Conservation (phyloP, 2,329 filamentous ascomycete genomes). For the Dothideomycetes sp. region DNA sequence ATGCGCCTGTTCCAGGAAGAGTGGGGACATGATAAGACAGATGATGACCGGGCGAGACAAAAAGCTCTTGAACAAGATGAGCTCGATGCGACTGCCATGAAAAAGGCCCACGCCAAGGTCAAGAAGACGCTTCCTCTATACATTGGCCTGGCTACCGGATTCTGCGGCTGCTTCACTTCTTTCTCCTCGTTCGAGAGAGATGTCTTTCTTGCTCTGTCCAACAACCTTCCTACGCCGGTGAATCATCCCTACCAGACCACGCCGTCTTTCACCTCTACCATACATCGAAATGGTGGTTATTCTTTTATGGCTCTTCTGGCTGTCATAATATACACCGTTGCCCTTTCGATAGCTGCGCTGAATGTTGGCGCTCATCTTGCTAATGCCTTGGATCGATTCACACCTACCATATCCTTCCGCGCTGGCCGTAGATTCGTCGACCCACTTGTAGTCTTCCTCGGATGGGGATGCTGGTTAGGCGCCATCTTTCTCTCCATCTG, state of each 20-base stretch:
- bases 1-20: conserved; percentile 62
- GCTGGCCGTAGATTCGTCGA: conserved; percentile 56
- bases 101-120: conserved; percentile 34
- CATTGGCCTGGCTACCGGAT: conserved; percentile 75
- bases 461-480: conserved; percentile 67
- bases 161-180: conserved; percentile 82
- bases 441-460: conserved; percentile 53
- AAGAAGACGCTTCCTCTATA: conserved; percentile 88
- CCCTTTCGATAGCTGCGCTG: conserved; percentile 60
- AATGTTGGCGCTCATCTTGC: conserved; percentile 69
- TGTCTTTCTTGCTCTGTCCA: conserved; percentile 67
- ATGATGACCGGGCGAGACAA: conserved; percentile 16
- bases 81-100: conserved; percentile 28
- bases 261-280: conserved; percentile 22
- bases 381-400: conserved; percentile 47
- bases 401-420: conserved; percentile 51
- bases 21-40: conserved; percentile 40
- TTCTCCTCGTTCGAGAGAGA: conserved; percentile 83
- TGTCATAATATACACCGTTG: conserved; percentile 62
- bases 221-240: conserved; percentile 53
- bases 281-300: conserved; percentile 59
- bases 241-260: conserved; percentile 26
- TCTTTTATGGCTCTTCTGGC: conserved; percentile 74
- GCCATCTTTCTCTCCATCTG: conserved; percentile 63
- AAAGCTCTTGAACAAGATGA: conserved; percentile 29